Evolutionary conservation across 805 yeast genomes (phyloP).

Genomic region (Saturnispora besseyi): DNA sequence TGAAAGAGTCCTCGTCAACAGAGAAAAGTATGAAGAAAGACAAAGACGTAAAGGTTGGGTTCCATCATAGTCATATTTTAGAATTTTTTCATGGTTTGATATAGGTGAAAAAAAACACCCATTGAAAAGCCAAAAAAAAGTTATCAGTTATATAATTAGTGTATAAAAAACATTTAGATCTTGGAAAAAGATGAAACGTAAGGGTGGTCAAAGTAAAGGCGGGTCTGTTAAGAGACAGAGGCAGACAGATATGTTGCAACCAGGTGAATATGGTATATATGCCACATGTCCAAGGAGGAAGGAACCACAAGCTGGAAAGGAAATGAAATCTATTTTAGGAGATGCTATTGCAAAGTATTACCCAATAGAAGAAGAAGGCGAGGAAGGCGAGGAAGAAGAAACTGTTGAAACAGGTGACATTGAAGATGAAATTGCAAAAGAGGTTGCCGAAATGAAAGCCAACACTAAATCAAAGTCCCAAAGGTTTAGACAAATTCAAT

Average conservation of each 20-base stretch:
- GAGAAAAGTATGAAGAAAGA: slow-evolving; percentile 71
- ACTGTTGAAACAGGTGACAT: slow-evolving; percentile 40
- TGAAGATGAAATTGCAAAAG: slow-evolving; percentile 69
- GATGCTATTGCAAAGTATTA: slow-evolving; percentile 44
- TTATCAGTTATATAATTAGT: slow-evolving; percentile 19
- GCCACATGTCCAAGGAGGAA: slow-evolving; percentile 81
- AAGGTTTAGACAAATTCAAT: slow-evolving; percentile 37
- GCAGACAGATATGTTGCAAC: slow-evolving; percentile 50
- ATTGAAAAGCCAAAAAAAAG: not conserved
- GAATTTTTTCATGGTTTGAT: too few relatives aligned
- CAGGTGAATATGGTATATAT: slow-evolving; percentile 79
- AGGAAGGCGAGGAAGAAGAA: slow-evolving; percentile 10
- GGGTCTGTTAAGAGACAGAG: slow-evolving; percentile 33
- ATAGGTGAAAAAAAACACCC: not conserved
- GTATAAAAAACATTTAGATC: not conserved
- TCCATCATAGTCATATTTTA: not conserved
- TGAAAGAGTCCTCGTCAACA: slow-evolving; percentile 58
- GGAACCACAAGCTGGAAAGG: slow-evolving; percentile 72
- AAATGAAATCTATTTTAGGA: slow-evolving; percentile 48
- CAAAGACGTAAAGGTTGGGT: slow-evolving; percentile 68
- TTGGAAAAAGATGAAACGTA: slow-evolving; percentile 9
- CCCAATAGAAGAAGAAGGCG: slow-evolving; percentile 25
- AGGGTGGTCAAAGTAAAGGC: slow-evolving; percentile 8
- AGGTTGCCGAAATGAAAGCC: slow-evolving; percentile 50
- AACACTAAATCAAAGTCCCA: slow-evolving; percentile 16